A percentile compares a stretch with the other conserved stretches of the same genome.
phyloP scores from a whole-genome alignment of 495 filamentous ascomycete genomes.

The Penicillium cataractarum region DNA sequence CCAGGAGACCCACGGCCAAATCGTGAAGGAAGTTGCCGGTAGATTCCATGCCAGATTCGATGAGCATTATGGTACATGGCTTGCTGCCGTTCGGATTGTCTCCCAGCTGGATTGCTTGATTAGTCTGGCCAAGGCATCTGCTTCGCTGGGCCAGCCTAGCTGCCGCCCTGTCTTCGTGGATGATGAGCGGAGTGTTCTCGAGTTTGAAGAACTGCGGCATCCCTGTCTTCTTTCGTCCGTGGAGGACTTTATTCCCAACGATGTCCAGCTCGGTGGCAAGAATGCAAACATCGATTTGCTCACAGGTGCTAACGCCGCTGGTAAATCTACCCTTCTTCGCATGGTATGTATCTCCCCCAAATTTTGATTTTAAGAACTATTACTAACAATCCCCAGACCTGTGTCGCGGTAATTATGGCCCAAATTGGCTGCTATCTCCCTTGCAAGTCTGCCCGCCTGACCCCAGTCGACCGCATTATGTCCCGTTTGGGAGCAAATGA shows the following conservation, averaged over 20 bases:
- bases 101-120: conserved; percentile 95
- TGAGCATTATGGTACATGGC: conserved; percentile 82
- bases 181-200: conserved; percentile 78
- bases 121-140: conserved; percentile 85
- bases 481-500: conserved; percentile 97
- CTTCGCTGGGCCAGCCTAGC: conserved; percentile 78
- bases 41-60: conserved; percentile 90
- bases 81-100: conserved; percentile 81
- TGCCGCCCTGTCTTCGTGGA: conserved; percentile 89
- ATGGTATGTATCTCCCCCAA: conserved; percentile 66
- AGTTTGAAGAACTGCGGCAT: conserved; percentile 91
- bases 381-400: conserved; percentile 60
- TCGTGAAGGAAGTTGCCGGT: conserved; percentile 82
- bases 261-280: conserved; percentile 83
- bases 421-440: conserved; percentile 96
- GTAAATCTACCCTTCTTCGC: conserved; percentile 96
- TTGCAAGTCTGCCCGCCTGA: conserved; percentile 78
- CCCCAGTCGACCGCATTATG: conserved; percentile 97
- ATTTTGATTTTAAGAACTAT: conserved; percentile 2
- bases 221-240: conserved; percentile 90
- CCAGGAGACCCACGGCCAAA: conserved; percentile 91
- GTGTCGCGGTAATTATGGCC: conserved; percentile 97
- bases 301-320: conserved; percentile 95
- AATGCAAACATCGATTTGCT: conserved; percentile 84
- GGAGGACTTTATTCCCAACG: conserved; percentile 95